A percentile compares a stretch with the other conserved stretches of the same genome.
phyloP scores from a whole-genome alignment of 2,329 filamentous ascomycete genomes.

The Penicillium capsulatum region DNA sequence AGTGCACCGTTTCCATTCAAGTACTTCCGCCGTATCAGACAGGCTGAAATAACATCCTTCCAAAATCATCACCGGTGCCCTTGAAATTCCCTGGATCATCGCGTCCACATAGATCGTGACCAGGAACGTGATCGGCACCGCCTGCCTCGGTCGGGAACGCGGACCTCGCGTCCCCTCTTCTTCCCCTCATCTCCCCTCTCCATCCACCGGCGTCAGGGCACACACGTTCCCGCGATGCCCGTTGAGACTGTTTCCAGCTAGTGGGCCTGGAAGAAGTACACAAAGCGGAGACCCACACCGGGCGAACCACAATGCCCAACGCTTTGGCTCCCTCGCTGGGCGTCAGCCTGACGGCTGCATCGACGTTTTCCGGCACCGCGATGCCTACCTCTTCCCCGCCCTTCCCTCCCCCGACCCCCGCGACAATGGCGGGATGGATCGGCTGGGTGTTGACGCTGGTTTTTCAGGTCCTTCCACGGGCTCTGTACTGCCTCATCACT shows the following conservation, averaged over 20 bases:
- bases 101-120: too few species aligned
- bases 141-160: slow-evolving; percentile 9
- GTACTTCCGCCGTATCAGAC: too few species aligned
- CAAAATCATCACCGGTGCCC: too few species aligned
- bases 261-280: too few species aligned
- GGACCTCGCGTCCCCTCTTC: not conserved
- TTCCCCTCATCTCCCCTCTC: slow-evolving; percentile 10
- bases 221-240: slow-evolving; percentile 19
- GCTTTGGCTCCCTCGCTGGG: slow-evolving; percentile 19
- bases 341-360: slow-evolving; percentile 18
- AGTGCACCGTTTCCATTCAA: too few species aligned
- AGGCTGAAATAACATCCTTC: too few species aligned
- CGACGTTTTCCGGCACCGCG: slow-evolving; percentile 17
- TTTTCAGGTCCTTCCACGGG: slow-evolving; percentile 53
- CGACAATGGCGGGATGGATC: slow-evolving; percentile 43
- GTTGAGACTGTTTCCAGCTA: slow-evolving; percentile 3
- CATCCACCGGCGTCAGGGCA: slow-evolving; percentile 16
- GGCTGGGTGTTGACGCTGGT: slow-evolving; percentile 49
- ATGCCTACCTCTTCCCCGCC: slow-evolving; percentile 24
- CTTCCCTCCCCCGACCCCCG: slow-evolving; percentile 28
- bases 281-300: slow-evolving; percentile 3
- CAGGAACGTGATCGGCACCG: slow-evolving; percentile 5
- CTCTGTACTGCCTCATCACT: slow-evolving; percentile 74
- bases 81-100: too few species aligned
- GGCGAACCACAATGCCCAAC: slow-evolving; percentile 11